phyloP scores from a whole-genome alignment of 1,284 basidiomycete species.

The Pisolithus thermaeus region DNA sequence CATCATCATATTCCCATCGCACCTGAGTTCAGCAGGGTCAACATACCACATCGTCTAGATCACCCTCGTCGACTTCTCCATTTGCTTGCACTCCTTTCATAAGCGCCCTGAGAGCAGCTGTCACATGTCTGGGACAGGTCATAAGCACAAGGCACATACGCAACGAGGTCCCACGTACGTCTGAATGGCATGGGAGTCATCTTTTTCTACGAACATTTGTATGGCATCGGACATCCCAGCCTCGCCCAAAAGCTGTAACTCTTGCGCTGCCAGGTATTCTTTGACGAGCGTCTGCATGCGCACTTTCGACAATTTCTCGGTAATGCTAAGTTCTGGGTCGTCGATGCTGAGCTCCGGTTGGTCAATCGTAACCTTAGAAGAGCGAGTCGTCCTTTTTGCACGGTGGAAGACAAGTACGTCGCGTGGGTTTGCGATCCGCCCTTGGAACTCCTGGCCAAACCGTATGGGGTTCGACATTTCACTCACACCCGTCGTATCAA shows the following conservation, averaged over 20 bases:
- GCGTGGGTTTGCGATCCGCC: slow-evolving; percentile 88
- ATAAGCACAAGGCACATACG: neutral
- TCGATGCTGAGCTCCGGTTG: slow-evolving; percentile 72
- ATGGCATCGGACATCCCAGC: slow-evolving; percentile 90
- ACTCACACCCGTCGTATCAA: slow-evolving; percentile 85
- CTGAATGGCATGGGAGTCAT: slow-evolving; percentile 86
- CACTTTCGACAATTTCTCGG: slow-evolving; percentile 66
- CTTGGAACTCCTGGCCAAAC: slow-evolving; percentile 94
- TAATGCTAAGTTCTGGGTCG: slow-evolving; percentile 55
- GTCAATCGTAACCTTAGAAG: slow-evolving; percentile 54
- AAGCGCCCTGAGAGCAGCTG: slow-evolving; percentile 53
- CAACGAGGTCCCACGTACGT: slow-evolving; percentile 45
- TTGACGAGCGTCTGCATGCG: slow-evolving; percentile 77
- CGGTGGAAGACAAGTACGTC: slow-evolving; percentile 90
- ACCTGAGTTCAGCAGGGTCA: slow-evolving; percentile 2
- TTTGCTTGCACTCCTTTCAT: slow-evolving; percentile 60
- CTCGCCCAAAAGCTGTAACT: slow-evolving; percentile 82
- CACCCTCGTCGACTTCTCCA: slow-evolving; percentile 67
- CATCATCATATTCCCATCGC: neutral
- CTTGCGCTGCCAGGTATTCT: slow-evolving; percentile 86
- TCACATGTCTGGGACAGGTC: slow-evolving; percentile 57
- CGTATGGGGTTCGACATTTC: slow-evolving; percentile 94
- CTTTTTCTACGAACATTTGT: slow-evolving; percentile 91
- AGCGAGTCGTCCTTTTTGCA: slow-evolving; percentile 51
- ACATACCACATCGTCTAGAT: slow-evolving; percentile 68